Evolutionary conservation across 2,329 filamentous ascomycete genomes (phyloP).

Genomic region (Aspergillus ustus): DNA sequence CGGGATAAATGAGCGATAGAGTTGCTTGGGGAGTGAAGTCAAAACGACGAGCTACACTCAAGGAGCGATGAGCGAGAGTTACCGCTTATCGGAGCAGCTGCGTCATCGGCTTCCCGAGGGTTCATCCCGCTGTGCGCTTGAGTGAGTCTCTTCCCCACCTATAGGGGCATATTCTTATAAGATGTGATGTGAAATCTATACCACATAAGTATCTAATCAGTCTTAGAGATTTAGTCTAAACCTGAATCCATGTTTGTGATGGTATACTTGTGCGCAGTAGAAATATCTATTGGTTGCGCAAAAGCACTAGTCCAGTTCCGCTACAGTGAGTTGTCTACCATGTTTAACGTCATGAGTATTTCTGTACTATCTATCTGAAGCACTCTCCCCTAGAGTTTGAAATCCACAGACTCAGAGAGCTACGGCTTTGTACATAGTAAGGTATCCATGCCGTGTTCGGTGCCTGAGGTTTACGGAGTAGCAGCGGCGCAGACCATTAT

Average conservation of each 20-base stretch:
- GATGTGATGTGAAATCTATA: not conserved
- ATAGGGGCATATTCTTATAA: not conserved
- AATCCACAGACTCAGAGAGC: not conserved
- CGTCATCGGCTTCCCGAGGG: constrained; percentile 25
- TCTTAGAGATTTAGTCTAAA: not conserved
- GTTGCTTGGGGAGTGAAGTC: not conserved
- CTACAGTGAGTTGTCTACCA: not conserved
- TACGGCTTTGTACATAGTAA: not conserved
- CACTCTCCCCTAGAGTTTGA: not conserved
- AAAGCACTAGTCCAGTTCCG: not conserved
- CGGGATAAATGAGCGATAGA: not conserved
- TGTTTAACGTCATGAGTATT: not conserved
- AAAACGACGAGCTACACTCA: constrained; percentile 3
- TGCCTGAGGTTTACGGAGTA: not conserved
- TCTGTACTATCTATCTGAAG: not conserved
- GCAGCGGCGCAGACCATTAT: constrained; percentile 6
- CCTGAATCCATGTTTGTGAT: not conserved
- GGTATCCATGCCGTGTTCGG: not conserved
- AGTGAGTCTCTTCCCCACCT: not conserved
- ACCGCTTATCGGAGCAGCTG: constrained; percentile 27
- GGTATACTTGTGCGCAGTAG: not conserved
- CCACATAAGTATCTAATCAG: not conserved
- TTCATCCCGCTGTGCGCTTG: not conserved
- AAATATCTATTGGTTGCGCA: not conserved
- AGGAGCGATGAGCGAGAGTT: constrained; percentile 18